Percentiles rank a stretch among this genome's conserved stretches.
These are phyloP conservation scores for Venustampulla echinocandica DNA, from an alignment of 495 filamentous ascomycete species.

Conservation along the genomic window DNA sequence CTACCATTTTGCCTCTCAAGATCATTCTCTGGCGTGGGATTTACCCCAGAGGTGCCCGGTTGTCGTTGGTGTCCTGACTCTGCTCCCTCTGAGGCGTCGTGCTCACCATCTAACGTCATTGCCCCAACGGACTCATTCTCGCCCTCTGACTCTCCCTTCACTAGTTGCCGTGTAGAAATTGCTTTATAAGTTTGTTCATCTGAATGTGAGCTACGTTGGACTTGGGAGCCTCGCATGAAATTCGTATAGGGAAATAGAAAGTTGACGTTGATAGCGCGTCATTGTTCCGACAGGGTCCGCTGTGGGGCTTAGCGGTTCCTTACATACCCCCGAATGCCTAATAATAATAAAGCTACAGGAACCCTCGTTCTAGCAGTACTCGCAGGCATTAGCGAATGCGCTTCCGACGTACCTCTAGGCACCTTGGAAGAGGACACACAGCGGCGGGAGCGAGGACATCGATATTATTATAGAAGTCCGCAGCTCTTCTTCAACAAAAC, in stretches of 20 bases:
- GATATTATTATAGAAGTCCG: too few species aligned
- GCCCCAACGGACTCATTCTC: conserved; percentile 3
- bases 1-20: not conserved
- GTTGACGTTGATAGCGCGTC: not conserved
- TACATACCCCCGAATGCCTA: too few species aligned
- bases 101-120: conserved; percentile 9
- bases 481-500: too few species aligned
- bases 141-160: conserved; percentile 12
- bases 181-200: conserved; percentile 9
- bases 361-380: too few species aligned
- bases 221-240: conserved; percentile 11
- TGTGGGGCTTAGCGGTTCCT: not conserved
- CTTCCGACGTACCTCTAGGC: not conserved
- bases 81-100: conserved; percentile 4
- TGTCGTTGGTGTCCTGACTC: not conserved
- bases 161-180: not conserved
- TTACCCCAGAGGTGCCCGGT: not conserved
- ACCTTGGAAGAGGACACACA: not conserved
- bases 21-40: not conserved
- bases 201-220: not conserved
- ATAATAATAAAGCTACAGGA: too few species aligned
- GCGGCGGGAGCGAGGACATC: conserved; percentile 1
- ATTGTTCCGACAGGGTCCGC: not conserved
- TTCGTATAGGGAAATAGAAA: not conserved
- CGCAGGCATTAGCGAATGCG: too few species aligned